phyloP scores from a whole-genome alignment of 2,329 filamentous ascomycete species.

The Fonsecaea multimorphosa region DNA sequence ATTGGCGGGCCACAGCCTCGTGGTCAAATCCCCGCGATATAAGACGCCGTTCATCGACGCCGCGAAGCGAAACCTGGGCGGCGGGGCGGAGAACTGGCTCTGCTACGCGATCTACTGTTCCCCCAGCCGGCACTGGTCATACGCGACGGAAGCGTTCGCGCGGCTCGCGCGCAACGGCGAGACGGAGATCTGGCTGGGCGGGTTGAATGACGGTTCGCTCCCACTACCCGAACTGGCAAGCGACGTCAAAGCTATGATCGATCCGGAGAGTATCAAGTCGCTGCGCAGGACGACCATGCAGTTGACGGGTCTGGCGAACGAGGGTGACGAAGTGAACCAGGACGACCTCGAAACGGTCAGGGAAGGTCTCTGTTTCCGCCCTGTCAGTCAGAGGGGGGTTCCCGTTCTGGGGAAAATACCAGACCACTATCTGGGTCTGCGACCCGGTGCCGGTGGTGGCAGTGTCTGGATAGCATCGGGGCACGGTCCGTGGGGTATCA shows the following conservation, averaged over 20 bases:
- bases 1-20: constrained; percentile 74
- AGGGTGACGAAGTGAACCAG: constrained; percentile 42
- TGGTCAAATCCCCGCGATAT: constrained; percentile 65
- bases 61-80: constrained; percentile 35
- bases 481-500: constrained; percentile 79
- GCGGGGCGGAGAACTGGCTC: constrained; percentile 48
- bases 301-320: constrained; percentile 44
- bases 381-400: constrained; percentile 67
- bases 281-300: constrained; percentile 45
- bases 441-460: constrained; percentile 47
- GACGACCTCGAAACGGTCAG: constrained; percentile 68
- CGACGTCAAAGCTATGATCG: constrained; percentile 48
- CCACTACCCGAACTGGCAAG: constrained; percentile 64
- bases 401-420: constrained; percentile 65
- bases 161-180: constrained; percentile 59
- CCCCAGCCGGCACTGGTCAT: constrained; percentile 56
- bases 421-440: constrained; percentile 49
- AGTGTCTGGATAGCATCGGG: constrained; percentile 75
- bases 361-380: constrained; percentile 74
- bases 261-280: constrained; percentile 48
- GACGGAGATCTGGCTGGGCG: constrained; percentile 72
- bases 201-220: constrained; percentile 68
- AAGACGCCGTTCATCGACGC: constrained; percentile 38
- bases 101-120: constrained; percentile 75
- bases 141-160: constrained; percentile 74